Evolutionary conservation across 371 early-diverging fungal genomes (phyloP).

Genomic region (Circinella minor): DNA sequence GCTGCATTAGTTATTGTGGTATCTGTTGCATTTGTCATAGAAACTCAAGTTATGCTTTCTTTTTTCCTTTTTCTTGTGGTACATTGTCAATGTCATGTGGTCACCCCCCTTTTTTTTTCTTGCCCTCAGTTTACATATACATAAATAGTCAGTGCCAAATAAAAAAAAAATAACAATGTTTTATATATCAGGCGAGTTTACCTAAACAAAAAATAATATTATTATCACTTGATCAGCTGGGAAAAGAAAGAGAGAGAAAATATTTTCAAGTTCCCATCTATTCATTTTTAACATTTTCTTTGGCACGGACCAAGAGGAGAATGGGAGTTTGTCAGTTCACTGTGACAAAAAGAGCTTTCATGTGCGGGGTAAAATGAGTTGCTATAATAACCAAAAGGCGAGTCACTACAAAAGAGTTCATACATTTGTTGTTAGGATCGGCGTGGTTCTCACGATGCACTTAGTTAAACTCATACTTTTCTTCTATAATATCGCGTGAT

Average conservation of each 20-base stretch:
- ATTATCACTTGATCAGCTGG: background rate
- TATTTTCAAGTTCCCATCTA: background rate
- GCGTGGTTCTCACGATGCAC: slow-evolving; percentile 6
- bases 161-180: background rate
- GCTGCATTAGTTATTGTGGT: background rate
- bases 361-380: background rate
- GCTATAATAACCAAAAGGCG: background rate
- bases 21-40: background rate
- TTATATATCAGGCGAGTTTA: background rate
- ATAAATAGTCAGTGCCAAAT: no score
- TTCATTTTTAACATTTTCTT: background rate
- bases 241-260: background rate
- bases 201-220: background rate
- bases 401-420: background rate
- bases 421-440: background rate
- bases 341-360: background rate
- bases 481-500: no score
- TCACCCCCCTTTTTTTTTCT: background rate
- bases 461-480: no score
- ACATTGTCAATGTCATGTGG: background rate
- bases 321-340: background rate
- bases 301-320: background rate
- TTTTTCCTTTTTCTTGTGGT: background rate
- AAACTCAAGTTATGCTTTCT: background rate
- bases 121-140: background rate